phyloP scores from a whole-genome alignment of 345 rosid genomes.

The Durio zibethinus region DNA sequence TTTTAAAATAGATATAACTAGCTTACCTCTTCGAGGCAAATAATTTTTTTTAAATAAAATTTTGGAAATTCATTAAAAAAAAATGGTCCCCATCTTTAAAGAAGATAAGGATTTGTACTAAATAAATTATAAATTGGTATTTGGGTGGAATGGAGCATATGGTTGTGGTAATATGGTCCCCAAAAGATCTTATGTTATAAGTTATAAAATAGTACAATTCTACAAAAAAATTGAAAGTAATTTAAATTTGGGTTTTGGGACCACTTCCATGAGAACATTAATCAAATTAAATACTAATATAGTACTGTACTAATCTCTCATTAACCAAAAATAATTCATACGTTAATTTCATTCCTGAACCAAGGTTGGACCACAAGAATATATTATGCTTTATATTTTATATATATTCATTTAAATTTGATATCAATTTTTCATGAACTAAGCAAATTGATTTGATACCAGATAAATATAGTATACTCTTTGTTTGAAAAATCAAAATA shows the following conservation, averaged over 20 bases:
- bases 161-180: background rate
- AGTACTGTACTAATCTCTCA: background rate
- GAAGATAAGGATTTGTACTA: slow-evolving; percentile 4
- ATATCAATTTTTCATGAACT: too few relatives aligned
- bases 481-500: too few relatives aligned
- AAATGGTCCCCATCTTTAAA: background rate
- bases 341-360: background rate
- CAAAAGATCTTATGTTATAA: background rate
- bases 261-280: background rate
- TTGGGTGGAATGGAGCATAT: slow-evolving; percentile 1
- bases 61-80: background rate
- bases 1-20: background rate
- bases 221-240: background rate
- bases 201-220: background rate
- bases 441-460: too few relatives aligned
- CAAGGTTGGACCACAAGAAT: background rate
- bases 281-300: background rate
- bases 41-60: too few relatives aligned
- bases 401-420: too few relatives aligned
- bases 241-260: background rate
- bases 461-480: too few relatives aligned
- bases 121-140: slow-evolving; percentile 8
- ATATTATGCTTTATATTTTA: too few relatives aligned
- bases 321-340: slow-evolving; percentile 12
- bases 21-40: background rate